Conservation (phyloP, 805 yeast genomes). For the Tetrapisispora nanseiensis region DNA sequence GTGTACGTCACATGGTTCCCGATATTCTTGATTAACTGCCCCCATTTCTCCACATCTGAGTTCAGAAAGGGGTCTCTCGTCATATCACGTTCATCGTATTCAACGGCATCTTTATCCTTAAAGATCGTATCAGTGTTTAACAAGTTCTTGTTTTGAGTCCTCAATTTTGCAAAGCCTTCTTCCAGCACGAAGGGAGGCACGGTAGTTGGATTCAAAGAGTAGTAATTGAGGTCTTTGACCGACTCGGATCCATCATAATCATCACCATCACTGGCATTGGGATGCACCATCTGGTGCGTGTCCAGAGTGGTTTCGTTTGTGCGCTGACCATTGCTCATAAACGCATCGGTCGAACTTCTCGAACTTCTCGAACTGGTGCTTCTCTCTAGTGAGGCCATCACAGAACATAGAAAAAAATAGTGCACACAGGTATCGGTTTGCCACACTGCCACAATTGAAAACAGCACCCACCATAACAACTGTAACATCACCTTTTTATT, state of each 20-base stretch:
- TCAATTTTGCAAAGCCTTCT: conserved; percentile 22
- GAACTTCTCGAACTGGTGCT: no score
- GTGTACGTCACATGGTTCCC: conserved; percentile 25
- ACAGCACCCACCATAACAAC: no score
- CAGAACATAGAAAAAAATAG: no score
- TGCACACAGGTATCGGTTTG: no score
- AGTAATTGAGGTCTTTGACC: conserved; percentile 18
- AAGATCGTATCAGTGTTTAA: conserved; percentile 21
- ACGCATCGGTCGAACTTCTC: no score
- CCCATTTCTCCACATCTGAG: conserved; percentile 39
- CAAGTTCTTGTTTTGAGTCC: conserved; percentile 9
- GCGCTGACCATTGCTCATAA: no score
- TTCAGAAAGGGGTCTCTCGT: conserved; percentile 29
- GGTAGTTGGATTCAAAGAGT: conserved; percentile 34
- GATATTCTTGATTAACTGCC: conserved; percentile 34
- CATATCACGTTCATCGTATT: conserved; percentile 6
- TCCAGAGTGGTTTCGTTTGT: background rate
- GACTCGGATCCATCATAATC: background rate
- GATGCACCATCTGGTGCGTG: no score
- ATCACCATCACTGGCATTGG: background rate
- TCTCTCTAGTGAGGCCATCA: no score
- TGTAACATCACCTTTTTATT: no score
- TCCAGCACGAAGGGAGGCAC: conserved; percentile 62
- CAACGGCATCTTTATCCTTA: background rate
- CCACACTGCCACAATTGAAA: no score